phyloP scores from a whole-genome alignment of 352 stramenopile species.

The Globisporangium parvum region DNA sequence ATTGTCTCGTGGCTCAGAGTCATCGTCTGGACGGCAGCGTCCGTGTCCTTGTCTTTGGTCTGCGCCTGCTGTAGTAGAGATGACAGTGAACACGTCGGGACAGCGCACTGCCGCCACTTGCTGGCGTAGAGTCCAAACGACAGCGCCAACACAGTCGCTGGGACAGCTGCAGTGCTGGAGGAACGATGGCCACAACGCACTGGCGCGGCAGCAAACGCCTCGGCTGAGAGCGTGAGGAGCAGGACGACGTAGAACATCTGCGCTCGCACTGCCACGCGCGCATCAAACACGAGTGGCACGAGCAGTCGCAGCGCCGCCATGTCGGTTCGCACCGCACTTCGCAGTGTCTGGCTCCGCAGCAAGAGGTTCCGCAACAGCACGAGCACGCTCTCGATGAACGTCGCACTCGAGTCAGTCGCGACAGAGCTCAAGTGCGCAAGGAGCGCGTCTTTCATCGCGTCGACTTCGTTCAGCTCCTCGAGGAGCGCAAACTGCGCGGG shows the following conservation, averaged over 20 bases:
- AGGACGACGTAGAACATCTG: conserved; percentile 61
- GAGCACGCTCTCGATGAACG: conserved; percentile 20
- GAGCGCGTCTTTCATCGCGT: conserved; percentile 7
- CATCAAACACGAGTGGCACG: conserved; percentile 36
- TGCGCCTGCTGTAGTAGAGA: conserved; percentile 3
- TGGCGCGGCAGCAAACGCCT: conserved; percentile 26
- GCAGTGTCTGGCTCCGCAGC: conserved; percentile 28
- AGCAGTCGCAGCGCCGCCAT: conserved; percentile 17
- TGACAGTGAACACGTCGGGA: conserved; percentile 20
- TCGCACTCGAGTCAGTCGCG: background rate
- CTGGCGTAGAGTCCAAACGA: conserved; percentile 35
- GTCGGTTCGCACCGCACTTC: conserved; percentile 24
- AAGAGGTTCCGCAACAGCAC: conserved; percentile 38
- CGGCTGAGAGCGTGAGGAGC: conserved; percentile 41
- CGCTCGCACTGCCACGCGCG: conserved; percentile 28
- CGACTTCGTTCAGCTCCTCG: conserved; percentile 15
- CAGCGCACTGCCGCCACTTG: conserved; percentile 29
- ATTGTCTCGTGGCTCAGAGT: no score
- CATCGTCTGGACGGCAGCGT: background rate
- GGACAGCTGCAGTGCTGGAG: background rate
- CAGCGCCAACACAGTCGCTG: background rate
- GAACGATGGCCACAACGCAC: background rate
- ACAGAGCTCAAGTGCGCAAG: conserved; percentile 1
- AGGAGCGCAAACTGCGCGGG: conserved; percentile 10
- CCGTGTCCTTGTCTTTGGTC: no score